Base-by-base conservation (phyloP, 2,329 filamentous ascomycete genomes). In the Neofusicoccum laricinum region DNA sequence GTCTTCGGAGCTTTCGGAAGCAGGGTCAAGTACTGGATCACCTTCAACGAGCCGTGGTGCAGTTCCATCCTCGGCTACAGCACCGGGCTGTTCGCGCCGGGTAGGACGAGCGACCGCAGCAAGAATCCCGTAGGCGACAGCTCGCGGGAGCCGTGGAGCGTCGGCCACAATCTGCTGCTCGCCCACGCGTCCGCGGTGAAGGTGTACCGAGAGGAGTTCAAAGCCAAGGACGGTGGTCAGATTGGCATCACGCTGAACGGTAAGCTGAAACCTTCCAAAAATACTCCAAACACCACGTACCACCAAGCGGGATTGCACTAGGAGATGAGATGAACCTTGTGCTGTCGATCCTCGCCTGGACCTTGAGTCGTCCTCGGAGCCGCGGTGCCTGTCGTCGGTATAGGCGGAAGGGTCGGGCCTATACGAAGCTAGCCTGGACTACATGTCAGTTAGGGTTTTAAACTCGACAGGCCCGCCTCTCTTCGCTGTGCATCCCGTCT, bases 21-120 rank as follows among this genome's bases (percentile, higher is more conserved):
- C 62, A 89, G 88, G 76, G 91, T 93, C 72, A 92, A 92, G 81
- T 84, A 91, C 78, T 96, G 92, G 92, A 91, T 93, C 76, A 95
- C 91, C 30, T 92, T 94, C 80, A 95, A 95, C 76, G 92, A 96
- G 81, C 92, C 92, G 3, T 95, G 90, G 88, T 96, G 91, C 79
- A 91, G 87, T 68, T 87, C 89, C 61, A 88, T 95, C 66, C 84
- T 95, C 46, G 92, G 92, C 40, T 95, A 94, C 78, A 90, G 85
- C 73, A 86, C 85, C 46, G 92, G 92, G 32, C 81, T 87, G 67
- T 93, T 93, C 73, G 92, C 92, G 11, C 92, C 92, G 0, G 92
- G 92, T n/a, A 88, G 86, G 72, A 91, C 88, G 6, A 92, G 90
- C 69, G 88, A 95, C 77, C 86, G 91, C 67, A 84, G 74, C 66